Conservation (phyloP, 2,329 filamentous ascomycete genomes). For the Polychaeton citri region DNA sequence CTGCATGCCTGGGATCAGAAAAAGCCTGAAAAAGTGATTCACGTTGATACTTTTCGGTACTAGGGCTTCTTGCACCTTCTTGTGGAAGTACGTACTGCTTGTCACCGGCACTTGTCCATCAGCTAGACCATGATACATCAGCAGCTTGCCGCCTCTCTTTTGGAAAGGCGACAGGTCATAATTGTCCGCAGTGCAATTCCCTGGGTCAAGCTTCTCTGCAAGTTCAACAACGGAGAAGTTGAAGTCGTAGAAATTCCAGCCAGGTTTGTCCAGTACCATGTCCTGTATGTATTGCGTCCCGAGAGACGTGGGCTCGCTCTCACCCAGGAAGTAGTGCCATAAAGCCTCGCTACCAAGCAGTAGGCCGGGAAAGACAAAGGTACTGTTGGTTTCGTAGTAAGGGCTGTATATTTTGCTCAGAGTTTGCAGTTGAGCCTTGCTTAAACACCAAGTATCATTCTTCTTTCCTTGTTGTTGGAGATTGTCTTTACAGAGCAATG, state of each 20-base stretch:
- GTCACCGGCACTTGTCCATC: slow-evolving; percentile 37
- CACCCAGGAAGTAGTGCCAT: slow-evolving; percentile 23
- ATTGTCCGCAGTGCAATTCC: slow-evolving; percentile 35
- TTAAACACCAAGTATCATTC: slow-evolving; percentile 28
- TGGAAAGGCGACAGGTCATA: slow-evolving; percentile 36
- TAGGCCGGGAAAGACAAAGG: slow-evolving; percentile 28
- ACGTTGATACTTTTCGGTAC: slow-evolving; percentile 22
- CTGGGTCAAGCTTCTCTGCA: slow-evolving; percentile 30
- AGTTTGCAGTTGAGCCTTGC: slow-evolving; percentile 28
- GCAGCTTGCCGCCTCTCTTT: slow-evolving; percentile 26
- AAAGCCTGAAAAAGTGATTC: slow-evolving; percentile 29
- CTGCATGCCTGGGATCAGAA: slow-evolving; percentile 32
- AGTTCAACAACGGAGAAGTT: slow-evolving; percentile 26
- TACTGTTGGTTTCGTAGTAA: slow-evolving; percentile 27
- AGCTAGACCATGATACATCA: slow-evolving; percentile 31
- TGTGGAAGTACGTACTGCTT: slow-evolving; percentile 39
- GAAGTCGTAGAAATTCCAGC: slow-evolving; percentile 27
- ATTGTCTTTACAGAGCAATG: slow-evolving; percentile 25
- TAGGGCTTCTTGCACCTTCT: slow-evolving; percentile 27
- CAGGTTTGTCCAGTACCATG: slow-evolving; percentile 27
- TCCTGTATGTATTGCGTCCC: slow-evolving; percentile 28
- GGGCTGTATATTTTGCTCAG: slow-evolving; percentile 30
- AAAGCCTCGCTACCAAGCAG: slow-evolving; percentile 25
- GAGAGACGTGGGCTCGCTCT: slow-evolving; percentile 23
- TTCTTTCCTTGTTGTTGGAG: neutral